Conservation (phyloP, 129 eudicot species). For the Flaveria robusta region DNA sequence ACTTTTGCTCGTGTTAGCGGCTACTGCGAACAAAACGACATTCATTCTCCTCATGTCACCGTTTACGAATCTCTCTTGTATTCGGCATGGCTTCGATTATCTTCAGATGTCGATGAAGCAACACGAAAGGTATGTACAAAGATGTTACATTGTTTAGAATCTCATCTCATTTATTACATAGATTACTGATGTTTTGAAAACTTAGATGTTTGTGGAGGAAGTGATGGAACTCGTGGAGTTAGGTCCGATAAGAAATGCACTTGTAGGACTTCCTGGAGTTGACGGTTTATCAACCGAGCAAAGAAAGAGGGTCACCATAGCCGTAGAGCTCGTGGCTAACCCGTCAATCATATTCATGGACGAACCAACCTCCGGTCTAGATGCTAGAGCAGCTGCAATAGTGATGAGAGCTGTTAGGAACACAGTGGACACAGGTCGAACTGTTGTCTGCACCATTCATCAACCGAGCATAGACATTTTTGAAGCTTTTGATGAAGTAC, state of each 20-base stretch:
- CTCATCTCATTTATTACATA: background rate
- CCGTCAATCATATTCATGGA: conserved; percentile 93
- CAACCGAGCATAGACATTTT: conserved; percentile 83
- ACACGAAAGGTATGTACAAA: conserved; percentile 51
- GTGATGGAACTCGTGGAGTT: conserved; percentile 83
- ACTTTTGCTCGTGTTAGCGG: conserved; percentile 78
- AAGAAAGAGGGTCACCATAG: conserved; percentile 78
- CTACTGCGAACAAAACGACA: conserved; percentile 79
- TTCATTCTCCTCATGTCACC: conserved; percentile 84
- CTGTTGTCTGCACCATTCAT: conserved; percentile 87
- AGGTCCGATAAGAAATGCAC: conserved; percentile 46
- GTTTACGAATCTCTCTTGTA: conserved; percentile 71
- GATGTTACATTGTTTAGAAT: background rate
- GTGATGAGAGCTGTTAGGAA: conserved; percentile 80
- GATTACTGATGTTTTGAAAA: conserved; percentile 3
- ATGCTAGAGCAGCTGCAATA: conserved; percentile 89
- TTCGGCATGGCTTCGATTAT: conserved; percentile 78
- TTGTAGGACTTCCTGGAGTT: conserved; percentile 79
- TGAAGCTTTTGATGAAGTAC: conserved; percentile 82
- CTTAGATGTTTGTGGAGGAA: conserved; percentile 78
- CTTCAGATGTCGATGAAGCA: conserved; percentile 54
- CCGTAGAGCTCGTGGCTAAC: conserved; percentile 81
- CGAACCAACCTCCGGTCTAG: conserved; percentile 91
- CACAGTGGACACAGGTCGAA: conserved; percentile 80
- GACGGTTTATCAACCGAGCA: conserved; percentile 85